Percentiles rank a stretch among this genome's conserved stretches.
Evolutionary conservation across 2,329 filamentous ascomycete genomes (phyloP).

Genomic region (Falciphora oryzae): DNA sequence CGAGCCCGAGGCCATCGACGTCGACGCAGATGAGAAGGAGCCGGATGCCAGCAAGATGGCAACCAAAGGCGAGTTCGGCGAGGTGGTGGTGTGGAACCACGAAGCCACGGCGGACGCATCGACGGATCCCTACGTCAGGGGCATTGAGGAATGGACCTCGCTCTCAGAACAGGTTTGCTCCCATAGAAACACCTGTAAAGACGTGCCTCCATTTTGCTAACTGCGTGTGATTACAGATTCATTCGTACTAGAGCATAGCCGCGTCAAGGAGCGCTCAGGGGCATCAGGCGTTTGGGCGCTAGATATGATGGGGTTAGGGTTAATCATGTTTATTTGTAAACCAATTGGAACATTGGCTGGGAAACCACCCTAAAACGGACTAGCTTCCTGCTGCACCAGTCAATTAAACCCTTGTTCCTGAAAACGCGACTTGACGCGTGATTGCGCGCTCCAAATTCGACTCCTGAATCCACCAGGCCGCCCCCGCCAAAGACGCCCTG

Average conservation of each 20-base stretch:
- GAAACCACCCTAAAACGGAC: neutral
- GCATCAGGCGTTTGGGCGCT: neutral
- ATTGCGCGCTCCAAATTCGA: neutral
- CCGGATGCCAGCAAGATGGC: slow-evolving; percentile 53
- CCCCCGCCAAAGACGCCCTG: neutral
- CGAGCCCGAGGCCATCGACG: slow-evolving; percentile 21
- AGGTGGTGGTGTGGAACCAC: slow-evolving; percentile 80
- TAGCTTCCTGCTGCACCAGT: neutral
- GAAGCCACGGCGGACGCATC: slow-evolving; percentile 57
- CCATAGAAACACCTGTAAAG: neutral
- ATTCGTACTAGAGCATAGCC: slow-evolving; percentile 4
- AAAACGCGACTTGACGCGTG: slow-evolving; percentile 19
- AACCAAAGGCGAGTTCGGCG: slow-evolving; percentile 62
- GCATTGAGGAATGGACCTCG: slow-evolving; percentile 73
- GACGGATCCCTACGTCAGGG: slow-evolving; percentile 65
- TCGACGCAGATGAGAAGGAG: slow-evolving; percentile 34
- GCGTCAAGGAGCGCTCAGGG: no score
- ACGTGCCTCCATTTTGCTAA: neutral
- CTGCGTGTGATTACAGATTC: neutral
- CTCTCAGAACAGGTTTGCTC: slow-evolving; percentile 48
- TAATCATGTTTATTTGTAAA: neutral
- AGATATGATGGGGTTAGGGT: neutral
- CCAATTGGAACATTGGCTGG: neutral
- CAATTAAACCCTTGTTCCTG: slow-evolving; percentile 13
- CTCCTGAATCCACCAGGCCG: neutral